These are phyloP conservation scores for Hypericum perforatum DNA, from an alignment of 345 rosid genomes.

Conservation along the genomic window DNA sequence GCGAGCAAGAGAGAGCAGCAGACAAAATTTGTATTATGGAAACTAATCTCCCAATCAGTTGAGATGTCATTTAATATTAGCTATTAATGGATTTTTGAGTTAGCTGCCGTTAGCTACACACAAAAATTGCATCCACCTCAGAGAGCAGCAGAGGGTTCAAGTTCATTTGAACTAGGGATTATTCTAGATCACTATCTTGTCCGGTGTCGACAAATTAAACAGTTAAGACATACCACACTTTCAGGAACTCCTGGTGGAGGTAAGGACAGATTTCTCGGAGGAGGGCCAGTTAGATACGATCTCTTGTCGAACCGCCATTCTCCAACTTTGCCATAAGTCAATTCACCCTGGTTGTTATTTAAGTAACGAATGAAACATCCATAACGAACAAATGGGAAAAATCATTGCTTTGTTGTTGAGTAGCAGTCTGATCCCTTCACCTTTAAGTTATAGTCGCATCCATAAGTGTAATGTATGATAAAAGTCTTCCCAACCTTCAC, in stretches of 20 bases:
- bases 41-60: too few species aligned
- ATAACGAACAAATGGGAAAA: not conserved
- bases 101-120: too few species aligned
- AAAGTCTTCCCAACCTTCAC: conserved; percentile 47
- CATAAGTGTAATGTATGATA: conserved; percentile 93
- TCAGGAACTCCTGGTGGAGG: conserved; percentile 94
- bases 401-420: too few species aligned
- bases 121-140: too few species aligned
- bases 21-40: too few species aligned
- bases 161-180: too few species aligned
- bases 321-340: conserved; percentile 77
- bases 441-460: conserved; percentile 88
- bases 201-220: too few species aligned
- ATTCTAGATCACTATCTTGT: too few species aligned
- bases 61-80: too few species aligned
- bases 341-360: conserved; percentile 48
- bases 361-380: not conserved
- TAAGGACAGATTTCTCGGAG: conserved; percentile 59
- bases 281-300: conserved; percentile 68
- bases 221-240: conserved; percentile 66
- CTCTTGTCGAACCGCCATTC: conserved; percentile 98
- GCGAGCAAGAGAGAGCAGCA: too few species aligned
- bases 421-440: conserved; percentile 21
- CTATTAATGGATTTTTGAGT: too few species aligned
- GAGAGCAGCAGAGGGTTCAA: too few species aligned